A percentile compares a stretch with the other conserved stretches of the same genome.
These are phyloP conservation scores for Eucalyptus pumila DNA, from an alignment of 345 rosid species.

Conservation along the genomic window DNA sequence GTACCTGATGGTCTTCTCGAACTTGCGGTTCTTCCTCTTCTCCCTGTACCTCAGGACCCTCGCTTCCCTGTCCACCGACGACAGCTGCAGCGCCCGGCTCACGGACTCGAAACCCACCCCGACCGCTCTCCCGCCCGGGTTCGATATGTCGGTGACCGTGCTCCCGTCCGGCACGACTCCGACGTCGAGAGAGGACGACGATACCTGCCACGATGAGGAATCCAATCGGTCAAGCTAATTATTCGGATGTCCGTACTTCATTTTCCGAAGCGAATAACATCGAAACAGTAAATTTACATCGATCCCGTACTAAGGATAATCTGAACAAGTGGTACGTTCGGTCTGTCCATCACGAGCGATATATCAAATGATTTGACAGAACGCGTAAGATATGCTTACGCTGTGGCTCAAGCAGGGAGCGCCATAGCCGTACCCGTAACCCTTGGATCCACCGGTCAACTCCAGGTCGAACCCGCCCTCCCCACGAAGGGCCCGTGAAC, in stretches of 20 bases:
- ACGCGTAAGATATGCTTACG: conserved; percentile 22
- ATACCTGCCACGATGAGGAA: conserved; percentile 30
- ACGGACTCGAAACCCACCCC: conserved; percentile 26
- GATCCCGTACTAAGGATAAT: not conserved
- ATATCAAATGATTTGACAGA: not conserved
- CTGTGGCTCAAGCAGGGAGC: conserved; percentile 46
- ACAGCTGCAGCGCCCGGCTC: conserved; percentile 36
- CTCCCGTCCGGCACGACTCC: conserved; percentile 93
- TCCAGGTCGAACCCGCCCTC: conserved; percentile 51
- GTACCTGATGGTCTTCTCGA: conserved; percentile 94
- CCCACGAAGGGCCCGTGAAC: not conserved
- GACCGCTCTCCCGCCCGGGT: conserved; percentile 18
- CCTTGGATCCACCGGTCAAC: conserved; percentile 38
- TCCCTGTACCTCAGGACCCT: conserved; percentile 95
- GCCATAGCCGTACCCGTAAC: conserved; percentile 26
- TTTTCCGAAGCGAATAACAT: not conserved
- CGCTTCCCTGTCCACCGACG: conserved; percentile 81
- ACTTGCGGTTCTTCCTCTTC: conserved; percentile 91
- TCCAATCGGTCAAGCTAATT: not conserved
- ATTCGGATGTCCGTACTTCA: not conserved
- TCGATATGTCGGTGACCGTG: conserved; percentile 47
- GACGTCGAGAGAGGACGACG: conserved; percentile 81
- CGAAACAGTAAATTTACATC: not conserved
- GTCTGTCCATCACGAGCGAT: not conserved
- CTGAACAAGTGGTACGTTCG: not conserved